These are phyloP conservation scores for Microbotryum silenes-acaulis DNA, from an alignment of 1,284 basidiomycete genomes.

Conservation along the genomic window DNA sequence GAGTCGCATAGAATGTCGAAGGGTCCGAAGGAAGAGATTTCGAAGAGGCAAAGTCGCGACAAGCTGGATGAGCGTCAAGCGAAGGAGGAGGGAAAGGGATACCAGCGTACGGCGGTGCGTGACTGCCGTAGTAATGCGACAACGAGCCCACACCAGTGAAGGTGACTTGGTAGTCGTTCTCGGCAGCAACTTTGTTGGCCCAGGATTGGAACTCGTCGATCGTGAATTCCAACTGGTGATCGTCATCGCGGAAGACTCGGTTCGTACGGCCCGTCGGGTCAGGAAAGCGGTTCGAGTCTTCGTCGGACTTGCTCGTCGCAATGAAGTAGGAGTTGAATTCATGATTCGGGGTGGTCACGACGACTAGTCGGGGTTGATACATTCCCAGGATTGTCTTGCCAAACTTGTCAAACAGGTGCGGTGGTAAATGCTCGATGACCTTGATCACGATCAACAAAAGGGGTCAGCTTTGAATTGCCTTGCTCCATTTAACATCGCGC, in stretches of 20 bases:
- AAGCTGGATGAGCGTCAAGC: slow-evolving; percentile 20
- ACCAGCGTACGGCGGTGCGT: neutral
- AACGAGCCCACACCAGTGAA: slow-evolving; percentile 29
- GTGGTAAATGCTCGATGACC: slow-evolving; percentile 72
- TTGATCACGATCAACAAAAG: slow-evolving; percentile 2
- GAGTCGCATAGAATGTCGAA: slow-evolving; percentile 53
- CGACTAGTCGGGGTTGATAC: slow-evolving; percentile 68
- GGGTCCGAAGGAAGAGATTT: slow-evolving; percentile 11
- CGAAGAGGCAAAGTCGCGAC: slow-evolving; percentile 2
- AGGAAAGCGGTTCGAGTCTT: slow-evolving; percentile 44
- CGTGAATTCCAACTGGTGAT: slow-evolving; percentile 94
- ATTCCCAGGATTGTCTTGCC: slow-evolving; percentile 43
- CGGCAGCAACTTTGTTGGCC: slow-evolving; percentile 46
- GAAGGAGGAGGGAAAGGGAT: slow-evolving; percentile 29
- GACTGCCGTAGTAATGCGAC: slow-evolving; percentile 23
- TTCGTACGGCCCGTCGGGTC: slow-evolving; percentile 69
- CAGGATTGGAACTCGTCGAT: slow-evolving; percentile 65
- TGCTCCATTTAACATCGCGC: neutral
- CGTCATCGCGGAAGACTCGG: slow-evolving; percentile 58
- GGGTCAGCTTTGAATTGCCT: slow-evolving; percentile 12
- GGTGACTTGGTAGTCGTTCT: slow-evolving; percentile 27
- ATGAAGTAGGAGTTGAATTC: slow-evolving; percentile 78
- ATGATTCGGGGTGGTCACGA: slow-evolving; percentile 76
- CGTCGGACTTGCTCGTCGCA: slow-evolving; percentile 26
- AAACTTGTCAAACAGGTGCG: slow-evolving; percentile 62